phyloP scores from a whole-genome alignment of 2,329 filamentous ascomycete species.

The Escovopsis sp. region DNA sequence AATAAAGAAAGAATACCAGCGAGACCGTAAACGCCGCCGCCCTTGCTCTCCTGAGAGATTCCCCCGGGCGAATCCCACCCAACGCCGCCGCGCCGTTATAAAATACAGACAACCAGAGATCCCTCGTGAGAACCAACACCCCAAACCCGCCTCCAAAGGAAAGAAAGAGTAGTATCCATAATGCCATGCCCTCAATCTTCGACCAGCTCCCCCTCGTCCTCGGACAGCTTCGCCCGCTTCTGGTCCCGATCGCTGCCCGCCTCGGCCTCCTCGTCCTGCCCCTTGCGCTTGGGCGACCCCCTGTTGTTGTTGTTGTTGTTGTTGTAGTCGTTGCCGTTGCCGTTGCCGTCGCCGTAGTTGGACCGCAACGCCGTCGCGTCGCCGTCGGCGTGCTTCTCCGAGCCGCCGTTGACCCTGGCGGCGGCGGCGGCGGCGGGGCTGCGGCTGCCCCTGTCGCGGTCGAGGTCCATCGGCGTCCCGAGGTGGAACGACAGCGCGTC shows the following conservation, averaged over 20 bases:
- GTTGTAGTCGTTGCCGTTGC: constrained; percentile 13
- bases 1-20: too few relatives aligned
- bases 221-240: constrained; percentile 30
- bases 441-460: constrained; percentile 34
- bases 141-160: too few relatives aligned
- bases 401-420: constrained; percentile 23
- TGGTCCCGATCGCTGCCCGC: constrained; percentile 22
- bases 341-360: constrained; percentile 13
- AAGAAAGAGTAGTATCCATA: too few relatives aligned
- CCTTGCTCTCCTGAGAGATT: too few relatives aligned
- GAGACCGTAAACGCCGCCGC: too few relatives aligned
- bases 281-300: constrained; percentile 31
- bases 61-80: too few relatives aligned
- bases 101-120: too few relatives aligned
- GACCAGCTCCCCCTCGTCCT: constrained; percentile 34
- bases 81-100: too few relatives aligned
- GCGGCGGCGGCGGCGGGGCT: constrained; percentile 24
- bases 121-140: too few relatives aligned
- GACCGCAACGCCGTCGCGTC: constrained; percentile 24
- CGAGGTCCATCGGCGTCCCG: constrained; percentile 32
- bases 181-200: constrained; percentile 14
- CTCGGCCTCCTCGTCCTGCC: constrained; percentile 19
- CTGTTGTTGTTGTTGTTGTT: constrained; percentile 13
- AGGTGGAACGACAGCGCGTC: constrained; percentile 33
- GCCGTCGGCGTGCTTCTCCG: constrained; percentile 16